These are phyloP conservation scores for Lentinula novae-zelandiae DNA, from an alignment of 1,284 basidiomycete species.

Conservation along the genomic window DNA sequence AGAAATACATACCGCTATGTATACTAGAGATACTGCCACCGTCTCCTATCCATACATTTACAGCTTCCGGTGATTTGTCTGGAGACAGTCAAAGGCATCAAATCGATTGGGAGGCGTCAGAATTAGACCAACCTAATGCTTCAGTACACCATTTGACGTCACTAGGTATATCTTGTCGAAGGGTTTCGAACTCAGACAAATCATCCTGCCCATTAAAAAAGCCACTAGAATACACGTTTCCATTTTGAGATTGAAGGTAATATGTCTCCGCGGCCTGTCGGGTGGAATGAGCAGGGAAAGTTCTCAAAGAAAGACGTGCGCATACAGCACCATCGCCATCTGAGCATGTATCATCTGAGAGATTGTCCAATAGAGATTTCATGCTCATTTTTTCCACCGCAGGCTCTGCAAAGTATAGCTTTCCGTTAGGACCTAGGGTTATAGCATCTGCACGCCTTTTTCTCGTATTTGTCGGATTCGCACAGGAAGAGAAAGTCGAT, in stretches of 20 bases:
- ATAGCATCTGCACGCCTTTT: slow-evolving; percentile 74
- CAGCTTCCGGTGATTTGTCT: slow-evolving; percentile 78
- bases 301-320: neutral
- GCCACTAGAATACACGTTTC: slow-evolving; percentile 66
- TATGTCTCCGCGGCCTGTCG: slow-evolving; percentile 38
- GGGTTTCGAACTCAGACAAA: slow-evolving; percentile 56
- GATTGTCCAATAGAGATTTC: slow-evolving; percentile 45
- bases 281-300: neutral
- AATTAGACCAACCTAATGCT: slow-evolving; percentile 62
- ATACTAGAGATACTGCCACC: slow-evolving; percentile 75
- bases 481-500: neutral
- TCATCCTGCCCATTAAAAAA: slow-evolving; percentile 35
- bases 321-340: slow-evolving; percentile 23
- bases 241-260: slow-evolving; percentile 91
- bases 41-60: slow-evolving; percentile 90
- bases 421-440: slow-evolving; percentile 48
- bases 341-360: slow-evolving; percentile 23
- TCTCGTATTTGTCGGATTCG: neutral
- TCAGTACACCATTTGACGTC: slow-evolving; percentile 74
- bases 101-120: slow-evolving; percentile 4
- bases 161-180: slow-evolving; percentile 60
- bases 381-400: slow-evolving; percentile 66
- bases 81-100: neutral
- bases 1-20: slow-evolving; percentile 61
- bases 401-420: slow-evolving; percentile 78